A percentile compares a stretch with the other conserved stretches of the same genome.
These are phyloP conservation scores for Senna siamea DNA, from an alignment of 306 rosid species.

Conservation along the genomic window DNA sequence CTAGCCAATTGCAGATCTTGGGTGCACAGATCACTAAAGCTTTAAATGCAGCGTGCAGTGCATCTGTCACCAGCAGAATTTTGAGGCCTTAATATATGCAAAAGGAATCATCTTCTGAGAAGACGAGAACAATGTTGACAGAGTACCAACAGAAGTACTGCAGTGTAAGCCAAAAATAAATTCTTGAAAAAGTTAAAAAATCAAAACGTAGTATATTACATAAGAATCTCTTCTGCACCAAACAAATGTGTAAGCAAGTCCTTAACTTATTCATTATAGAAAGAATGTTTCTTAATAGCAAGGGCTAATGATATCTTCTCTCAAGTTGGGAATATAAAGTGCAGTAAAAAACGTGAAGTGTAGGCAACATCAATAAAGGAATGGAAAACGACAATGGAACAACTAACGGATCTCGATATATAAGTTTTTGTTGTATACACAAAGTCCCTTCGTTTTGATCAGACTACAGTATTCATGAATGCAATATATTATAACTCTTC, in stretches of 20 bases:
- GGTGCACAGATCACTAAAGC: constrained; percentile 19
- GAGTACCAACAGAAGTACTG: background rate
- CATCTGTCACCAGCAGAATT: background rate
- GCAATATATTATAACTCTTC: constrained; percentile 28
- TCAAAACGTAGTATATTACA: background rate
- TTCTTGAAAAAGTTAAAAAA: background rate
- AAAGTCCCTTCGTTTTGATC: constrained; percentile 27
- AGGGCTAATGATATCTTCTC: constrained; percentile 7
- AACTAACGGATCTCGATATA: constrained; percentile 17
- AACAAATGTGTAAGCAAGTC: background rate
- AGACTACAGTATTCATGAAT: constrained; percentile 12
- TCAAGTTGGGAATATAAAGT: background rate
- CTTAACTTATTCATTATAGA: background rate
- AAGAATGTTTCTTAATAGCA: background rate
- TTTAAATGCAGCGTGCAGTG: background rate
- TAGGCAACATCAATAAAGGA: background rate
- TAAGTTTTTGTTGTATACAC: constrained; percentile 31
- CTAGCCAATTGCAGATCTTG: background rate
- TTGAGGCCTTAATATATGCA: background rate
- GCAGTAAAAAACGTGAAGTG: background rate
- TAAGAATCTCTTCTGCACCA: constrained; percentile 4
- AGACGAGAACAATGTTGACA: background rate
- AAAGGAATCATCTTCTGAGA: constrained; percentile 1
- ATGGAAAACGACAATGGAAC: background rate
- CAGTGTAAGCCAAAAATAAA: background rate